Evolutionary conservation across 2,329 filamentous ascomycete genomes (phyloP), one percentile per base, ranked within the genome.

Genomic region (Colletotrichum endophyticum): DNA sequence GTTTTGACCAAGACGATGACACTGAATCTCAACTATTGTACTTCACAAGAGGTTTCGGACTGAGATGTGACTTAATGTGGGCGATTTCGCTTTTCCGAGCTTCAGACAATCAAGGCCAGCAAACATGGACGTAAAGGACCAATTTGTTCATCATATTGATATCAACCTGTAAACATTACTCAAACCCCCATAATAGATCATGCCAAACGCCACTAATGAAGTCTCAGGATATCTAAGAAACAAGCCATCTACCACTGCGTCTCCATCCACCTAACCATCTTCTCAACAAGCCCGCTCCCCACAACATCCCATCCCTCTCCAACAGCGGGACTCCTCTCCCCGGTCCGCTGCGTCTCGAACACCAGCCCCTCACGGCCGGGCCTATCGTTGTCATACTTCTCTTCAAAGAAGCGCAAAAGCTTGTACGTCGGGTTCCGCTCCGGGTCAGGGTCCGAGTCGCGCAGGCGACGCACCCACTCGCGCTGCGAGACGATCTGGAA

Each of bases 351-450:
- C 27, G 85, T 88, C 32, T 83, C 81, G 66, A 88, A 89, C 1
- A 82, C 81, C 8, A 87, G 80, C 0, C 83, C 85, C 27, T 83
- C 82, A 28, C 84, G 79, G 0, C 82, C 84, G 0, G 84, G 82
- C 6, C 80, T 82, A 25, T 87, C 85, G 59, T 87, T 86, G 64
- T 88, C 87, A 77, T 91, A 91, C 79, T 91, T 91, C 3, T 83
- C 82, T 6, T 84, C 81, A 76, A 89, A 91, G 82, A 89, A 91
- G 30, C 89, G 86, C 2, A 89, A 78, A 28, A 91, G 80, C 81
- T 90, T 91, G 73, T 89, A 84, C 1, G 87, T 86, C 15, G 89
- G 89, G 77, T 91, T 91, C 8, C 78, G 79, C n/a, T 81, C 79
- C 0, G 88, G 87, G 79, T 92, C 88, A 3, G 84, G 84, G 66